phyloP scores from a whole-genome alignment of 129 eudicot genomes.

The Centella asiatica region DNA sequence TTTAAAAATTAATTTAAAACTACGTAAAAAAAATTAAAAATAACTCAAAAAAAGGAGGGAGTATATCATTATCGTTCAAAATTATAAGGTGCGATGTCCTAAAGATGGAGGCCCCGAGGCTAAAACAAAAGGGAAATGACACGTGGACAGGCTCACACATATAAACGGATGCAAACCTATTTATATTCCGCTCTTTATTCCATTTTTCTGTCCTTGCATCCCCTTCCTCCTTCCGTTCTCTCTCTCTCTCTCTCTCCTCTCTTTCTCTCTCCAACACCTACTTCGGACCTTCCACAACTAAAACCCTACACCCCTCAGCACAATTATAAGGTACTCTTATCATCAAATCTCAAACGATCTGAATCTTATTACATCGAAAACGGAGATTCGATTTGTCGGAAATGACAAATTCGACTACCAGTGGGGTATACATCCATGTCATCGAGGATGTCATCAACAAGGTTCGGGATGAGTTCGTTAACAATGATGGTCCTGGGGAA shows the following conservation, averaged over 20 bases:
- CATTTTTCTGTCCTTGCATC: conserved; percentile 16
- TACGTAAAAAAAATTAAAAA: too few species aligned
- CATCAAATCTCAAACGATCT: neutral
- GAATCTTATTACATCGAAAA: neutral
- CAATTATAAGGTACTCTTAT: neutral
- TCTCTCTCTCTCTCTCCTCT: too few species aligned
- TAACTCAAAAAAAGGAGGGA: too few species aligned
- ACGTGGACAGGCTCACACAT: conserved; percentile 25
- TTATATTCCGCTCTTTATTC: conserved; percentile 78
- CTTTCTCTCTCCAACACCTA: conserved; percentile 21
- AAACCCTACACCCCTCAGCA: conserved; percentile 19
- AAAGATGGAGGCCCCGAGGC: too few species aligned
- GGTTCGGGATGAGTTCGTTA: conserved; percentile 63
- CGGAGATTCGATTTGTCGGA: neutral
- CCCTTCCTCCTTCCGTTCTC: too few species aligned
- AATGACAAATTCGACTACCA: conserved; percentile 48
- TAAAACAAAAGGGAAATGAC: too few species aligned
- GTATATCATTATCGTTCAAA: too few species aligned
- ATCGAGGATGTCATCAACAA: conserved; percentile 77
- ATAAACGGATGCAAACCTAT: conserved; percentile 81
- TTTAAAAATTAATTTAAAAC: too few species aligned
- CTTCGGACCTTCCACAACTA: conserved; percentile 7
- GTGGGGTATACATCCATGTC: conserved; percentile 61
- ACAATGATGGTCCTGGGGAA: conserved; percentile 68
- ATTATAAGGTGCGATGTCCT: too few species aligned